Evolutionary conservation across 192 early-diverging fungal genomes (phyloP).

Genomic region (Paraglomus occultum): DNA sequence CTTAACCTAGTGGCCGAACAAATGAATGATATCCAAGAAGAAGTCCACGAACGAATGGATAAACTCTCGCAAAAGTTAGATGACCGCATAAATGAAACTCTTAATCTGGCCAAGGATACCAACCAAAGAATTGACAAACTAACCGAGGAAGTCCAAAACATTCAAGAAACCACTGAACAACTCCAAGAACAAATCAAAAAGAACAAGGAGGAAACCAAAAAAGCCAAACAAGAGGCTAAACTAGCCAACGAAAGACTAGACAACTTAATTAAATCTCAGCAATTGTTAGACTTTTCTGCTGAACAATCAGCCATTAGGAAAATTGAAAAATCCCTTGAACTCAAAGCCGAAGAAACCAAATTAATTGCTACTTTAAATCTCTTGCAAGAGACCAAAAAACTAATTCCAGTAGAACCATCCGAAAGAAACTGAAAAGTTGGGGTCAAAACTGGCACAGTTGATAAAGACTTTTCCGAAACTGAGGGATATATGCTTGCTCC

Average conservation of each 20-base stretch:
- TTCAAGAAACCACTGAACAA: neutral
- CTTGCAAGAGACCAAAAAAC: slow-evolving; percentile 1
- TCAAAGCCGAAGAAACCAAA: slow-evolving; percentile 21
- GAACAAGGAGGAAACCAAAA: slow-evolving; percentile 16
- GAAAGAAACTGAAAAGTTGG: slow-evolving; percentile 9
- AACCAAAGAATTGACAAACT: slow-evolving; percentile 6
- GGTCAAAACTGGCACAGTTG: neutral
- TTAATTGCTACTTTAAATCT: neutral
- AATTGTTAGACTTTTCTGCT: neutral
- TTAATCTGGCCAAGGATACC: neutral
- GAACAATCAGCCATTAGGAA: slow-evolving; percentile 12
- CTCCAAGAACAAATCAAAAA: slow-evolving; percentile 14
- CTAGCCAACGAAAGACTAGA: slow-evolving; percentile 6
- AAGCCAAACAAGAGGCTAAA: slow-evolving; percentile 9
- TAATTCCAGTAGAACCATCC: neutral
- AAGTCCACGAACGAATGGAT: slow-evolving; percentile 14
- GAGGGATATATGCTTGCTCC: slow-evolving; percentile 4
- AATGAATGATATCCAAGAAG: slow-evolving; percentile 16
- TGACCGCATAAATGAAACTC: neutral
- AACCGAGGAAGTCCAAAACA: slow-evolving; percentile 9
- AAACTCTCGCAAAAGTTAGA: slow-evolving; percentile 7
- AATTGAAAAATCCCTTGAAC: slow-evolving; percentile 6
- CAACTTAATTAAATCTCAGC: neutral
- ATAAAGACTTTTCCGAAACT: neutral
- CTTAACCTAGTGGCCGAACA: slow-evolving; percentile 5